A percentile compares a stretch with the other conserved stretches of the same genome.
phyloP scores from a whole-genome alignment of 306 rosid genomes.

The Quercus gilva region DNA sequence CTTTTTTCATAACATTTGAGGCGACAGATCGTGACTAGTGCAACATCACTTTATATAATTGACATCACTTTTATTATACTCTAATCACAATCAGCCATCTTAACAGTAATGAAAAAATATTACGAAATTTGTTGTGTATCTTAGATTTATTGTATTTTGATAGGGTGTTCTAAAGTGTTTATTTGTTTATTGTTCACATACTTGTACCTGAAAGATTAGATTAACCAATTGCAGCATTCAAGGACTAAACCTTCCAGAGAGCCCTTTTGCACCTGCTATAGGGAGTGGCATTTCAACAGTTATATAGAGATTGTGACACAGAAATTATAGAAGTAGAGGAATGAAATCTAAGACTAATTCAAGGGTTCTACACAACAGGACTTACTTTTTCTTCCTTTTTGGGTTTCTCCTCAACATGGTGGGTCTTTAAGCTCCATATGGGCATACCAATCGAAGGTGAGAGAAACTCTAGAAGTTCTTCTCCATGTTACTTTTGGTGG shows the following conservation, averaged over 20 bases:
- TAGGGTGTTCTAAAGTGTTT: neutral
- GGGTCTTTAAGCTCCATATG: constrained; percentile 6
- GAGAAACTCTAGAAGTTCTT: constrained; percentile 26
- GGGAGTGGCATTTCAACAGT: constrained; percentile 34
- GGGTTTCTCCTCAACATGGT: constrained; percentile 1
- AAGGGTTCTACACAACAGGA: constrained; percentile 18
- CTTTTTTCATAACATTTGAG: too few relatives aligned
- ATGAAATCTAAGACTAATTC: constrained; percentile 23
- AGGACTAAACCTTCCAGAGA: constrained; percentile 46
- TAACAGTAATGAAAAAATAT: too few relatives aligned
- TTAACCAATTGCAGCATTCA: constrained; percentile 16
- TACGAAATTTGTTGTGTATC: too few relatives aligned
- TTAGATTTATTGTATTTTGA: neutral
- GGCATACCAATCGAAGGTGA: constrained; percentile 15
- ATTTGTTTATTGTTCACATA: neutral
- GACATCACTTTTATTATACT: too few relatives aligned
- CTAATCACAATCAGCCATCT: too few relatives aligned
- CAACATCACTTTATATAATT: too few relatives aligned
- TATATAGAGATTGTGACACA: constrained; percentile 25
- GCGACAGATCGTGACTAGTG: too few relatives aligned
- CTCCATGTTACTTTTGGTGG: constrained; percentile 16
- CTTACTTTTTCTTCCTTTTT: constrained; percentile 10
- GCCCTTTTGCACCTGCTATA: constrained; percentile 40
- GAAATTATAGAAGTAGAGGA: constrained; percentile 32
- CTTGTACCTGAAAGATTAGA: neutral